Percentiles rank a stretch among this genome's conserved stretches.
Conservation (phyloP, 2,329 filamentous ascomycete genomes). For the Colletotrichum noveboracense region DNA sequence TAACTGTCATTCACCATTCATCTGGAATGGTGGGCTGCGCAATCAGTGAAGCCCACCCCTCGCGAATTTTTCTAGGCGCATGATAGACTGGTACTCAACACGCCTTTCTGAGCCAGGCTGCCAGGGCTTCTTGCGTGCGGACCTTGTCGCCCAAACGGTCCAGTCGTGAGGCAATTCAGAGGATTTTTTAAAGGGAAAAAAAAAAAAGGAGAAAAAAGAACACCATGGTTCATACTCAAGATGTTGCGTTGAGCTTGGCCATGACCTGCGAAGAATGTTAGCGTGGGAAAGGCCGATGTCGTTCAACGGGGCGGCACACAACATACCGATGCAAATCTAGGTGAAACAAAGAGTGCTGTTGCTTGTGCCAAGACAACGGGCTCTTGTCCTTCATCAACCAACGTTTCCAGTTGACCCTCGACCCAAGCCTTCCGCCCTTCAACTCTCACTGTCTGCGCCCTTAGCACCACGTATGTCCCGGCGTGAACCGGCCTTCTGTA, state of each 20-base stretch:
- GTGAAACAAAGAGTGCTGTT: constrained; percentile 86
- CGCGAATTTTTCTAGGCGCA: neutral
- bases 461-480: constrained; percentile 76
- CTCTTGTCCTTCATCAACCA: constrained; percentile 65
- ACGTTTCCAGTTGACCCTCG: constrained; percentile 81
- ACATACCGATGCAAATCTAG: constrained; percentile 77
- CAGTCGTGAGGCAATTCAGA: neutral
- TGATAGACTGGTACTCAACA: neutral
- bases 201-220: neutral
- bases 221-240: neutral
- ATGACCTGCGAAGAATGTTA: constrained; percentile 31
- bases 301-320: constrained; percentile 23
- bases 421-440: constrained; percentile 97
- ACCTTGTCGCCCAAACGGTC: neutral
- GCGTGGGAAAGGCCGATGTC: neutral
- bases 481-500: constrained; percentile 84
- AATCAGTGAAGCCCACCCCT: neutral
- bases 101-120: neutral
- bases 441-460: constrained; percentile 80
- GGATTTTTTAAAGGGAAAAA: neutral
- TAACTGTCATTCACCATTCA: neutral
- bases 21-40: neutral
- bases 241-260: constrained; percentile 24
- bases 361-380: constrained; percentile 79
- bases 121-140: neutral